Conservation (phyloP, 202 grass and related monocot genomes). For the Dendrocalamus latiflorus region DNA sequence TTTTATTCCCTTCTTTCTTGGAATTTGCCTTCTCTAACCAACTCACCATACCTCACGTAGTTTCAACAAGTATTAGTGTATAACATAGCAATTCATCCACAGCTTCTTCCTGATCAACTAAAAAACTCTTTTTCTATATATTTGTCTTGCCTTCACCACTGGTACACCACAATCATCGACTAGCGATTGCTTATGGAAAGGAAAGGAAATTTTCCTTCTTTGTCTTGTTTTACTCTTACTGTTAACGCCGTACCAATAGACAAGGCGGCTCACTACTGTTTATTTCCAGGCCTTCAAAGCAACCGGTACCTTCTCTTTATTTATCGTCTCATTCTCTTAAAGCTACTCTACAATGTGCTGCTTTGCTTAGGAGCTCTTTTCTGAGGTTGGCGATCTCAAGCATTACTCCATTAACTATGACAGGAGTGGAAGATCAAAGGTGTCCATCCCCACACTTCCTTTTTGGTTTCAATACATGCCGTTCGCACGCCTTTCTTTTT, state of each 20-base stretch:
- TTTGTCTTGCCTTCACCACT: background rate
- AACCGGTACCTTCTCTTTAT: background rate
- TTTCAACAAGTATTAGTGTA: no score
- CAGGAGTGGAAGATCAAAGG: slow-evolving; percentile 78
- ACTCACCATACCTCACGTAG: no score
- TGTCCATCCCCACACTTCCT: background rate
- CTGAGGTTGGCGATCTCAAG: slow-evolving; percentile 64
- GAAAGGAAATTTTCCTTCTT: background rate
- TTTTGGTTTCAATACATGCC: background rate
- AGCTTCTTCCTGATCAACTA: background rate
- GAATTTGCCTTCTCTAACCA: no score
- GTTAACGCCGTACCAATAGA: background rate
- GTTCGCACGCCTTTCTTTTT: no score
- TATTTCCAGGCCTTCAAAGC: background rate
- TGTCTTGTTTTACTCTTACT: background rate
- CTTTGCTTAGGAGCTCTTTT: slow-evolving; percentile 64
- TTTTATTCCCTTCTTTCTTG: no score
- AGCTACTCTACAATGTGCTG: background rate
- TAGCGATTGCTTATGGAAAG: background rate
- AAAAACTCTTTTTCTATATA: background rate
- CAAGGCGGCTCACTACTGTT: background rate
- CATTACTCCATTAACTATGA: slow-evolving; percentile 82
- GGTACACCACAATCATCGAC: no score
- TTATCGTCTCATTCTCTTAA: background rate
- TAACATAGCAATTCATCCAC: background rate